Conservation (phyloP, 73 alveolate species). For the Stentor coeruleus region DNA sequence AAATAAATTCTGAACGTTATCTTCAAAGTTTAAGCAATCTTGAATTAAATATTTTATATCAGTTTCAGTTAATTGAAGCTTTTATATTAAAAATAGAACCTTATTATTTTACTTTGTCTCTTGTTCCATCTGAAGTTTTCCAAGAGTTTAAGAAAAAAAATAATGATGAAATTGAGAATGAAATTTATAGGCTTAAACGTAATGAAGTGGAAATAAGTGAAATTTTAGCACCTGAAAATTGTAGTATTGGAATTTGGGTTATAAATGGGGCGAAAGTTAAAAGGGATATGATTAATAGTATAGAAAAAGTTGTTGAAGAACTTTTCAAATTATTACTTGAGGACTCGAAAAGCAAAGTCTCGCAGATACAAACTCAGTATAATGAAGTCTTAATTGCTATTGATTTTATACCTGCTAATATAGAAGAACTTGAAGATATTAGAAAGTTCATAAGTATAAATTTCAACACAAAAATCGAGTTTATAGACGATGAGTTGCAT, state of each 20-base stretch:
- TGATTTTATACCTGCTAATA: constrained; percentile 40
- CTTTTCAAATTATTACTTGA: constrained; percentile 41
- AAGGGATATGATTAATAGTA: constrained; percentile 29
- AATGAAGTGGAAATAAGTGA: constrained; percentile 5
- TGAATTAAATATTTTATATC: background rate
- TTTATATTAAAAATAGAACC: background rate
- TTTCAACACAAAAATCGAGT: constrained; percentile 52
- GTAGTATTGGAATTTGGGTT: constrained; percentile 40
- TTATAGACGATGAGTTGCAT: constrained; percentile 42
- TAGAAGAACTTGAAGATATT: constrained; percentile 55
- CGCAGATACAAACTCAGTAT: constrained; percentile 35
- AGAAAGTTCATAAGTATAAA: constrained; percentile 48
- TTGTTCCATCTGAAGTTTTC: background rate
- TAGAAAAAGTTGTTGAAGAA: constrained; percentile 31
- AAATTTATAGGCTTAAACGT: background rate
- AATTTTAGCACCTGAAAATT: background rate
- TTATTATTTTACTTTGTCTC: background rate
- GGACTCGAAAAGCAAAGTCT: constrained; percentile 34
- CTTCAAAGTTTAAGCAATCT: background rate
- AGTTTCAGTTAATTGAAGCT: background rate
- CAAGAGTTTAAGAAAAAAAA: background rate
- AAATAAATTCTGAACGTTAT: background rate
- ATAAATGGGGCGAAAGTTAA: constrained; percentile 31
- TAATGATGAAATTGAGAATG: constrained; percentile 7
- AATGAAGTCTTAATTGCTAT: constrained; percentile 37